Percentiles rank a stretch among this genome's conserved stretches.
These are phyloP conservation scores for Pterocarpus macrocarpus DNA, from an alignment of 306 rosid species.

Conservation along the genomic window DNA sequence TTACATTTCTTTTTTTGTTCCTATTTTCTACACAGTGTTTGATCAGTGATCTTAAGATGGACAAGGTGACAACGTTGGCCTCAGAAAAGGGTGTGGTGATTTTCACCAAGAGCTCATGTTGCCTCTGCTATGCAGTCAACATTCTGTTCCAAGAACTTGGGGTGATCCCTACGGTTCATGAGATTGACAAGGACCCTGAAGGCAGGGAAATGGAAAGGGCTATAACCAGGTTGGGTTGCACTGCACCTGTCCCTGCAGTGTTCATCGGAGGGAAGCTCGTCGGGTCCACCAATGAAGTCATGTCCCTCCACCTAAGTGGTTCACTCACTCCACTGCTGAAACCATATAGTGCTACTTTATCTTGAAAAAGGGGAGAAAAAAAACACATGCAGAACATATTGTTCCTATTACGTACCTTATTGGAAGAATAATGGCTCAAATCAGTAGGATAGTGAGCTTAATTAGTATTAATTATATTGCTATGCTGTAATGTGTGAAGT, in stretches of 20 bases:
- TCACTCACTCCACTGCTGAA: slow-evolving; percentile 58
- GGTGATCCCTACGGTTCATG: slow-evolving; percentile 69
- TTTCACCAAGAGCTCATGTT: slow-evolving; percentile 96
- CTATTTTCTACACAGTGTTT: neutral
- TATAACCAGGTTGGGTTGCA: slow-evolving; percentile 72
- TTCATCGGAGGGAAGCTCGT: slow-evolving; percentile 91
- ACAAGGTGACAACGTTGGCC: slow-evolving; percentile 80
- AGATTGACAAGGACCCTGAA: slow-evolving; percentile 89
- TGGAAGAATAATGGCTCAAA: slow-evolving; percentile 63
- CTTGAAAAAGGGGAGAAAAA: slow-evolving; percentile 39
- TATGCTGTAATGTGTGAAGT: slow-evolving; percentile 49
- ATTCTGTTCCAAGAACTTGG: slow-evolving; percentile 78
- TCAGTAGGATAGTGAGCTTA: slow-evolving; percentile 42
- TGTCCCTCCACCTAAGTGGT: slow-evolving; percentile 96
- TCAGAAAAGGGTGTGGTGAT: slow-evolving; percentile 84
- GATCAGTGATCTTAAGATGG: slow-evolving; percentile 57
- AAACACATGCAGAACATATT: slow-evolving; percentile 2
- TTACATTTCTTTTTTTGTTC: neutral
- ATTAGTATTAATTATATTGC: slow-evolving; percentile 16
- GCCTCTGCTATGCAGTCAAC: slow-evolving; percentile 87
- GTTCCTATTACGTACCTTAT: slow-evolving; percentile 39
- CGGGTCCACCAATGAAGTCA: slow-evolving; percentile 97
- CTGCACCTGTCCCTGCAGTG: slow-evolving; percentile 84
- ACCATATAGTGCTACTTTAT: slow-evolving; percentile 48
- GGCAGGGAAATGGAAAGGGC: slow-evolving; percentile 91